Evolutionary conservation across 2,329 filamentous ascomycete species (phyloP).

Genomic region (Botrytis tulipae): DNA sequence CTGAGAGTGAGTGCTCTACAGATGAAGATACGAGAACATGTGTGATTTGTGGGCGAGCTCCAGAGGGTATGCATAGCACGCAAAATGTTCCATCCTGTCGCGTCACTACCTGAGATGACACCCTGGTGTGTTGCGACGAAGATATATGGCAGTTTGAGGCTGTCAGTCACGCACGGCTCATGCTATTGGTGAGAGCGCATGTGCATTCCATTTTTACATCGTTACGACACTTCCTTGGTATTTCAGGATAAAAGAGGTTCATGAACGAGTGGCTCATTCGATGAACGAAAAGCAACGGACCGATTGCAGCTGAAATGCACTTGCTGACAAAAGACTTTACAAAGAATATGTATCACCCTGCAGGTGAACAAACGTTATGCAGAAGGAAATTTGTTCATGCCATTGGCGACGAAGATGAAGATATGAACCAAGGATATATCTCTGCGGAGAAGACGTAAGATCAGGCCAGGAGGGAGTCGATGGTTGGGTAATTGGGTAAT

Average conservation of each 20-base stretch:
- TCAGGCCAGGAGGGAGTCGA: background rate
- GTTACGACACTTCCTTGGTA: background rate
- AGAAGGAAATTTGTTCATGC: background rate
- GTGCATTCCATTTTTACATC: background rate
- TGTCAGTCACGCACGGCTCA: background rate
- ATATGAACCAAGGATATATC: background rate
- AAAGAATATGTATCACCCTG: background rate
- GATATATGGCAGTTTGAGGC: background rate
- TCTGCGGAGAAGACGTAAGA: background rate
- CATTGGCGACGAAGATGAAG: background rate
- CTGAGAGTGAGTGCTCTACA: background rate
- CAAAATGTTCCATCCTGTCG: background rate
- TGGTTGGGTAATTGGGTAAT: background rate
- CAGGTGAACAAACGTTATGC: background rate
- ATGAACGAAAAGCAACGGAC: background rate
- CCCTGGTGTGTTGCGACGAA: background rate
- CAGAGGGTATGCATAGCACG: background rate
- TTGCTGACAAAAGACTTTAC: slow-evolving; percentile 7
- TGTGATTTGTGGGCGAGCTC: background rate
- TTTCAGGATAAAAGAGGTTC: background rate
- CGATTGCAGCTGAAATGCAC: slow-evolving; percentile 2
- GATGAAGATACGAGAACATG: background rate
- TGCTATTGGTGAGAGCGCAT: background rate
- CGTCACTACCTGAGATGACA: background rate
- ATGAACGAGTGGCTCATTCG: background rate